phyloP scores from a whole-genome alignment of 495 filamentous ascomycete species.

The Talaromyces thailandensis region DNA sequence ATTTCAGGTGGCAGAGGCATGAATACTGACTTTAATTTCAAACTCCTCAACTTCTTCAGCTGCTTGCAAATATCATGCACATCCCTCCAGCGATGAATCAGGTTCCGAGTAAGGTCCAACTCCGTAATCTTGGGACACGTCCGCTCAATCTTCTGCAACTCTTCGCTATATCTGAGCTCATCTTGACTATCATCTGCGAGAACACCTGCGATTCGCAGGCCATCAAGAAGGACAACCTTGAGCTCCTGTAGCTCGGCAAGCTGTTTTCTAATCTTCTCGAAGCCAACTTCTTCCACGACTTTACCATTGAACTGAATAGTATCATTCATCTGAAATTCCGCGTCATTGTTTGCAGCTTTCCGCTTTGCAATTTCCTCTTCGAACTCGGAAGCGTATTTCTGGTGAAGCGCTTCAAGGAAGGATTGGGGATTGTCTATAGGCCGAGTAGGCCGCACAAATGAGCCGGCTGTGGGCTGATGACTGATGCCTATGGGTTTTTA shows the following conservation, averaged over 20 bases:
- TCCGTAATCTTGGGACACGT: constrained; percentile 59
- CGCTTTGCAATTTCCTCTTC: constrained; percentile 16
- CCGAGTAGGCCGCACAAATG: constrained; percentile 76
- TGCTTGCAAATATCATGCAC: constrained; percentile 61
- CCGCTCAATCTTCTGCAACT: constrained; percentile 19
- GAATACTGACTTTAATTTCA: constrained; percentile 61
- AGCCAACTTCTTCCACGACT: constrained; percentile 88
- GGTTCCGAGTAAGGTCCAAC: constrained; percentile 78
- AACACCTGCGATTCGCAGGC: constrained; percentile 47
- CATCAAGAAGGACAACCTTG: constrained; percentile 73
- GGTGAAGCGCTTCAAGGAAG: constrained; percentile 70
- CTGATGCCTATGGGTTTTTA: constrained; percentile 45
- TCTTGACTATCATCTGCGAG: constrained; percentile 21
- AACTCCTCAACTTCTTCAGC: constrained; percentile 48
- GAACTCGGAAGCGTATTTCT: constrained; percentile 69
- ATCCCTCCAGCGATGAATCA: constrained; percentile 58
- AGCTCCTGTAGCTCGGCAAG: constrained; percentile 70
- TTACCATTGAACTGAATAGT: constrained; percentile 72
- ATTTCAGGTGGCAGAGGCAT: background rate
- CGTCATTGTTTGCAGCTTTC: constrained; percentile 13
- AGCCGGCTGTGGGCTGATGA: constrained; percentile 59
- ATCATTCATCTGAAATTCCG: constrained; percentile 22
- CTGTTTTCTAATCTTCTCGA: constrained; percentile 80
- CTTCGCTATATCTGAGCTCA: constrained; percentile 13
- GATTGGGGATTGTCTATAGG: constrained; percentile 53